A percentile compares a stretch with the other conserved stretches of the same genome.
These are phyloP conservation scores for Huntiella decipiens DNA, from an alignment of 2,329 filamentous ascomycete genomes.

Conservation along the genomic window DNA sequence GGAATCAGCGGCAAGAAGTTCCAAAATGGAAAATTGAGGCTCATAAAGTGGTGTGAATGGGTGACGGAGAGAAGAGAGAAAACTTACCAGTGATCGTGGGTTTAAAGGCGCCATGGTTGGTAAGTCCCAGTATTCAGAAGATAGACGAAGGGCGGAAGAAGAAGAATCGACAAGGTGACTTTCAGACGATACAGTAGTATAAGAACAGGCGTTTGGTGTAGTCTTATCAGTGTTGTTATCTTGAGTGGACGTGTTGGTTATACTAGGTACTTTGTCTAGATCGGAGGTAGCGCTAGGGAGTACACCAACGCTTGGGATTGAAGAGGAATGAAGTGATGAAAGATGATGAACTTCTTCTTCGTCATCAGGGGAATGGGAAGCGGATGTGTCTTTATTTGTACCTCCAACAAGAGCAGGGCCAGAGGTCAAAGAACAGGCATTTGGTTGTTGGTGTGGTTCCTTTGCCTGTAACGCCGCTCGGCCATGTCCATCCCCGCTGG, in stretches of 20 bases:
- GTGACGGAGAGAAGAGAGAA: background rate
- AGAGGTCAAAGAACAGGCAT: too few relatives aligned
- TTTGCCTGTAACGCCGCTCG: background rate
- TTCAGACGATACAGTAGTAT: background rate
- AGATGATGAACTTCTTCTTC: background rate
- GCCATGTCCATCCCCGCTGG: background rate
- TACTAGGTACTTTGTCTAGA: background rate
- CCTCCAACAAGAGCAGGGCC: too few relatives aligned
- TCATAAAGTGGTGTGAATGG: background rate
- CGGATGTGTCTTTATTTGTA: background rate
- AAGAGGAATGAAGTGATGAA: background rate
- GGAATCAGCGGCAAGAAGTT: background rate
- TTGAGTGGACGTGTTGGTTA: background rate
- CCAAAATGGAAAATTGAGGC: background rate
- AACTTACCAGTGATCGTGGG: constrained; percentile 33
- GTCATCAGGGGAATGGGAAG: background rate
- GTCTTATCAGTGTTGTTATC: background rate
- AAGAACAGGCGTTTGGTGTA: background rate
- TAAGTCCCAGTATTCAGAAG: constrained; percentile 32
- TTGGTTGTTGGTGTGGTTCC: too few relatives aligned
- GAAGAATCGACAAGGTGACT: background rate
- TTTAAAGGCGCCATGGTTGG: constrained; percentile 38
- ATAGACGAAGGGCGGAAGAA: background rate
- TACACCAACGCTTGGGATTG: background rate
- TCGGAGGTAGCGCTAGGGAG: background rate